Evolutionary conservation across 129 eudicot species (phyloP), one percentile per base, ranked within the genome.

Genomic region (Sambucus nigra): DNA sequence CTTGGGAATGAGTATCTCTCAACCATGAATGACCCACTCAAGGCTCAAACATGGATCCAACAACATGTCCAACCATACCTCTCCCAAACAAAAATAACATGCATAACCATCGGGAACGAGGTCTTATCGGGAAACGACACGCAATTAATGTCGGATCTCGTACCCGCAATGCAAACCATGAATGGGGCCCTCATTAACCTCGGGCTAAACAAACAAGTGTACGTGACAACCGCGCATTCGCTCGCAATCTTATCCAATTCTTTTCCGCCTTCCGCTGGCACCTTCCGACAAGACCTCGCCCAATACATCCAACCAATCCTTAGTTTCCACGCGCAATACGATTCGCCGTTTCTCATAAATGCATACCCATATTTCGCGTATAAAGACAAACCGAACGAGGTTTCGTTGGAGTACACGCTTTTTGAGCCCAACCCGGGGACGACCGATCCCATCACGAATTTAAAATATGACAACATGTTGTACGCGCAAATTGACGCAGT

Each of bases 401-500:
- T 92, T 4, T 70, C 86, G 1, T 51, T 92, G 56, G 80, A 60
- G 40, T 92, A 92, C 39, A 96, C 66, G 57, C 79, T 92, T 28
- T 92, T 92, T 74, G 72, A 67, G 64, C 94, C 96, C 3, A 92
- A 81, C 32, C 23, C 62, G 0, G 99, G 99, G 35, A 65, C 65
- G 31, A 51, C 54, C 1, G 99, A 92, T 53, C 76, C 94, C 0
- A 56, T 7, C 18, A 82, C 99, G 10, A 71, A 71, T 57, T 61
- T 92, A 16, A 82, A 77, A 9, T 92, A 92, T 54, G 99, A 92
- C 24, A 92, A 92, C 57, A 92, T 92, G 99, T 68, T 92, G 38
- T 86, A 86, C 59, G 99, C 99, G n/a, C 99, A 92, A 61, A 82
- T 92, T 18, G 99, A 92, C 57, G 89, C 99, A 4, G 96, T 92